Conservation (phyloP, 192 early-diverging fungal species). For the Tieghemiomyces parasiticus region DNA sequence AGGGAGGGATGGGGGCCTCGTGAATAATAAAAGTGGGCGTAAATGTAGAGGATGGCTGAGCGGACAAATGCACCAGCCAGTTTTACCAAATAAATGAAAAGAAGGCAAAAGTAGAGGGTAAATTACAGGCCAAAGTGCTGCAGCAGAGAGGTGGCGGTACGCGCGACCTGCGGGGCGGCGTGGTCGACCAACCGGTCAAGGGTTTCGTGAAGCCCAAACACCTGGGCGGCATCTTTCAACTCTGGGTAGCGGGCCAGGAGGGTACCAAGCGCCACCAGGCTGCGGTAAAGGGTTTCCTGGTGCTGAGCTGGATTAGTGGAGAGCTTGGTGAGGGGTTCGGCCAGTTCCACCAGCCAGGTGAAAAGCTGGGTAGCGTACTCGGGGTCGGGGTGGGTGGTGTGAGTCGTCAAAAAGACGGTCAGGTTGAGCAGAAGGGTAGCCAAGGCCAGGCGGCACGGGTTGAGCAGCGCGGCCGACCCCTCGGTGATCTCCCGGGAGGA, state of each 20-base stretch:
- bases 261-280: slow-evolving; percentile 45
- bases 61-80: too few species aligned
- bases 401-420: not conserved
- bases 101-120: too few species aligned
- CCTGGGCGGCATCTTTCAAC: too few species aligned
- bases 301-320: slow-evolving; percentile 15
- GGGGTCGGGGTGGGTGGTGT: not conserved
- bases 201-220: too few species aligned
- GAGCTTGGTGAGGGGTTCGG: not conserved
- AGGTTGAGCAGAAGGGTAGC: slow-evolving; percentile 10
- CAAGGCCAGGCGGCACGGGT: slow-evolving; percentile 22
- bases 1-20: too few species aligned
- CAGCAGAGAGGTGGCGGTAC: too few species aligned
- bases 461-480: slow-evolving; percentile 26
- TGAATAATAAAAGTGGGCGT: too few species aligned
- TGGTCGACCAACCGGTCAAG: too few species aligned
- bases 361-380: slow-evolving; percentile 3
- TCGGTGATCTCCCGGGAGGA: slow-evolving; percentile 8
- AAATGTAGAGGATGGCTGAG: too few species aligned
- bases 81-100: too few species aligned
- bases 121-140: too few species aligned
- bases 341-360: slow-evolving; percentile 31
- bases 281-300: slow-evolving; percentile 41
- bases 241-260: slow-evolving; percentile 14
- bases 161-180: too few species aligned